These are phyloP conservation scores for Nannizzia gypsea DNA, from an alignment of 2,329 filamentous ascomycete genomes.

Conservation along the genomic window DNA sequence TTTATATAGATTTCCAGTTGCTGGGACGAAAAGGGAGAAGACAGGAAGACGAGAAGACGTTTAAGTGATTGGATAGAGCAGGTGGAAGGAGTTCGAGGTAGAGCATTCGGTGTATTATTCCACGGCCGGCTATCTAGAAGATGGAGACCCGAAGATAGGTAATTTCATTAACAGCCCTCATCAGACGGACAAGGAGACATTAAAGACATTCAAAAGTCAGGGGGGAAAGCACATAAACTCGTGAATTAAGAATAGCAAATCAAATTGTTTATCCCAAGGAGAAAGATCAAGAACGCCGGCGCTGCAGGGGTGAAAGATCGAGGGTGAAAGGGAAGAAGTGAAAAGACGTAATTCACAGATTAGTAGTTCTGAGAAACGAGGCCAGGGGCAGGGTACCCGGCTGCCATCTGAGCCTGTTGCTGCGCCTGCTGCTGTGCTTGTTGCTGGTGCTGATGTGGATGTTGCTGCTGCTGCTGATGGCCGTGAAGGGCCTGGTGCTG, in stretches of 20 bases:
- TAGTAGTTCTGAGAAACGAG: constrained; percentile 21
- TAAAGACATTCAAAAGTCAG: background rate
- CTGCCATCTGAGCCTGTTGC: constrained; percentile 18
- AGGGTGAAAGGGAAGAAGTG: background rate
- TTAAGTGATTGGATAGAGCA: background rate
- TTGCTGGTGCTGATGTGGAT: constrained; percentile 12
- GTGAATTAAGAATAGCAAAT: background rate
- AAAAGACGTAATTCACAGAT: background rate
- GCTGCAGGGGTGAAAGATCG: background rate
- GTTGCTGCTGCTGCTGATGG: constrained; percentile 21
- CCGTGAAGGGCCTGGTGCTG: constrained; percentile 30
- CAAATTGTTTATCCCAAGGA: constrained; percentile 1
- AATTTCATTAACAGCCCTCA: background rate
- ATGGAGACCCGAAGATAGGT: background rate
- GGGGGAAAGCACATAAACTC: background rate
- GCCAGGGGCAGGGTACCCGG: constrained; percentile 25
- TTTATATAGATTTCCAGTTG: background rate
- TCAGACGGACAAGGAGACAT: background rate
- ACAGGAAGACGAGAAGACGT: no score
- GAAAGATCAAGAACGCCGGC: background rate
- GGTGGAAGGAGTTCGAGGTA: no score
- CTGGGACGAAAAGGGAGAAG: no score
- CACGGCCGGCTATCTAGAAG: background rate
- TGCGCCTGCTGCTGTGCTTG: constrained; percentile 19
- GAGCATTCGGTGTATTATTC: no score